These are phyloP conservation scores for Tricholoma saponaceum DNA, from an alignment of 768 basidiomycete genomes.

Conservation along the genomic window DNA sequence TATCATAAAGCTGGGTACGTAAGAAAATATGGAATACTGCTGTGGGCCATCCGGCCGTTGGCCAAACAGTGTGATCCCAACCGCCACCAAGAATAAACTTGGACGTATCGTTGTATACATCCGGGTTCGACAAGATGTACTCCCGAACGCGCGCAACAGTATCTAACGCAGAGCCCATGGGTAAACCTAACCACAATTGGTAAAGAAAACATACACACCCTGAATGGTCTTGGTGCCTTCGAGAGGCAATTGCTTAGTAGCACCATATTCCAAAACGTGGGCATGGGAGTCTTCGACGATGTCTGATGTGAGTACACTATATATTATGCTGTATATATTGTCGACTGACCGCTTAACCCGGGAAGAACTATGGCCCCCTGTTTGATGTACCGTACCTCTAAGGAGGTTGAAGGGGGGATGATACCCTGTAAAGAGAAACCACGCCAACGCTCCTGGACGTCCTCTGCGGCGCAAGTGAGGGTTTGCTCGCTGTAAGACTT, in stretches of 20 bases:
- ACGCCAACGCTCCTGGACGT: conserved; percentile 39
- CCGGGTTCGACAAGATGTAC: conserved; percentile 56
- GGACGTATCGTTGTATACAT: conserved; percentile 50
- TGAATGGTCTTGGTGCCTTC: conserved; percentile 55
- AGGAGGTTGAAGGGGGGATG: conserved; percentile 17
- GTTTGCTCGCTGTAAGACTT: not conserved
- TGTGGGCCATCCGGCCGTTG: conserved; percentile 56
- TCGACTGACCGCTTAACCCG: conserved; percentile 60
- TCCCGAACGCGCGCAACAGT: conserved; percentile 57
- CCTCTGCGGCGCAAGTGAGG: conserved; percentile 27
- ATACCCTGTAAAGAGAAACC: conserved; percentile 16
- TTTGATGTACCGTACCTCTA: conserved; percentile 45
- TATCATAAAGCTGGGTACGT: not conserved
- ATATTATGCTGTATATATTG: conserved; percentile 3
- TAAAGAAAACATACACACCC: conserved; percentile 33
- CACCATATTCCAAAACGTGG: conserved; percentile 78
- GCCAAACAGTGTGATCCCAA: conserved; percentile 89
- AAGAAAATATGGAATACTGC: conserved; percentile 41
- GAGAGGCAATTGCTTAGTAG: conserved; percentile 57
- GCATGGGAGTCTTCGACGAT: conserved; percentile 64
- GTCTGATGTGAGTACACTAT: not conserved
- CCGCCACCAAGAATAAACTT: conserved; percentile 77
- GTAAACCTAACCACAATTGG: not conserved
- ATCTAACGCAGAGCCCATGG: conserved; percentile 32
- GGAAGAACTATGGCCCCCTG: conserved; percentile 63